phyloP scores from a whole-genome alignment of 1,284 basidiomycete species.

The Moniliella sp. region DNA sequence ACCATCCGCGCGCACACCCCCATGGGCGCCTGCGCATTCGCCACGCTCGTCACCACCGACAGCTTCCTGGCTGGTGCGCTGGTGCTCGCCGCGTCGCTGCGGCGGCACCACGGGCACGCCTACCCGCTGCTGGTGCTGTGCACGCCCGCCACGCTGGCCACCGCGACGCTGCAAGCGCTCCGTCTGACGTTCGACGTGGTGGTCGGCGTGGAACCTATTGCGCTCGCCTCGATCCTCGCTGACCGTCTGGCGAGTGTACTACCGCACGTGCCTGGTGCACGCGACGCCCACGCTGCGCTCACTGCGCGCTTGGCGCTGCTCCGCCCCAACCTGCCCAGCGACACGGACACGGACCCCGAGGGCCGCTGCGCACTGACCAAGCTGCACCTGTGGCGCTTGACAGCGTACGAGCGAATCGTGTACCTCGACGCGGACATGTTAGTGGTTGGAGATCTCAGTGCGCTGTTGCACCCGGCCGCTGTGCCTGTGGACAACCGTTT shows the following conservation, averaged over 20 bases:
- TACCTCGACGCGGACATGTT: conserved; percentile 91
- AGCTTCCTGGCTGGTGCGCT: conserved; percentile 78
- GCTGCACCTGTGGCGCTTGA: conserved; percentile 74
- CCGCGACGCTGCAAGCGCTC: conserved; percentile 59
- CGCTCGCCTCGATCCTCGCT: conserved; percentile 8
- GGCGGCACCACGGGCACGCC: conserved; percentile 8
- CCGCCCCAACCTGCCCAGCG: no score
- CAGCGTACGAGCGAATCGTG: conserved; percentile 63
- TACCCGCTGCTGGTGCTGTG: conserved; percentile 64
- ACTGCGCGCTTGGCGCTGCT: not conserved
- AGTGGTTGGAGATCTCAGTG: conserved; percentile 51
- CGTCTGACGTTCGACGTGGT: conserved; percentile 62
- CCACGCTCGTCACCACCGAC: conserved; percentile 66
- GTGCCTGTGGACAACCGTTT: no score
- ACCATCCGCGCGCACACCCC: no score
- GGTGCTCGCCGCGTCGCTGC: conserved; percentile 54
- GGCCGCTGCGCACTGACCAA: conserved; percentile 55
- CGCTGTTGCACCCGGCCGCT: no score
- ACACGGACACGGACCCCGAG: conserved; percentile 37
- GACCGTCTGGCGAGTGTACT: conserved; percentile 2
- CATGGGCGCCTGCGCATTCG: no score
- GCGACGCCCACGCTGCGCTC: not conserved
- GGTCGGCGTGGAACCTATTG: conserved; percentile 51
- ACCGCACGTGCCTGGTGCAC: not conserved
- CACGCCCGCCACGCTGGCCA: conserved; percentile 72